A percentile compares a stretch with the other conserved stretches of the same genome.
Conservation (phyloP, 345 rosid genomes). For the Aegle marmelos region DNA sequence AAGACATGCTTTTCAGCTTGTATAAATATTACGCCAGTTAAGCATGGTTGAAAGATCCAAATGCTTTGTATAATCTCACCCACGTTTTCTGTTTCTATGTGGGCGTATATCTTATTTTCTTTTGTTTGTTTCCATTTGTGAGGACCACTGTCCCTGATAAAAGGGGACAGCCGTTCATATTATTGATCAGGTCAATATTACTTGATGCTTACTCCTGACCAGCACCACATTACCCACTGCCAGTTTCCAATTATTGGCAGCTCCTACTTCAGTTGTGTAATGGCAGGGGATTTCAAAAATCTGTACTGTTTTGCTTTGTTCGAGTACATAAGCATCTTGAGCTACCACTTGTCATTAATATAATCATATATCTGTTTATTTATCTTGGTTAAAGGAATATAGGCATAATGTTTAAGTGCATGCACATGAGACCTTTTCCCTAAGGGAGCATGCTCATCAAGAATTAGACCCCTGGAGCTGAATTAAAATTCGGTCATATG, state of each 20-base stretch:
- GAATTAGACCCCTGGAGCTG: background rate
- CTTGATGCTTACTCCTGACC: slow-evolving; percentile 21
- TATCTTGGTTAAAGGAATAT: no score
- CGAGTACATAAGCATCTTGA: slow-evolving; percentile 6
- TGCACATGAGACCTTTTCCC: background rate
- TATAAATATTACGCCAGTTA: background rate
- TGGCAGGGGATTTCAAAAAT: slow-evolving; percentile 4
- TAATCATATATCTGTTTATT: background rate
- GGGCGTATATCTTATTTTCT: background rate
- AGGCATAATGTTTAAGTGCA: slow-evolving; percentile 8
- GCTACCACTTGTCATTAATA: background rate
- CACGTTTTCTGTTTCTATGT: slow-evolving; percentile 4
- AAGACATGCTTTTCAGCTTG: background rate
- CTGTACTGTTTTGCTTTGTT: slow-evolving; percentile 15
- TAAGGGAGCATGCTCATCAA: background rate
- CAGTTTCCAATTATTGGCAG: slow-evolving; percentile 13
- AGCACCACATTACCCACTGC: slow-evolving; percentile 16
- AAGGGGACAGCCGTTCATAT: slow-evolving; percentile 18
- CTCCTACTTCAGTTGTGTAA: slow-evolving; percentile 7
- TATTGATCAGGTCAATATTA: slow-evolving; percentile 19
- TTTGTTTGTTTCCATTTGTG: background rate
- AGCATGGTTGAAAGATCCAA: slow-evolving; percentile 8
- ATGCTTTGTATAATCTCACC: slow-evolving; percentile 4
- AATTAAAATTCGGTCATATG: background rate
- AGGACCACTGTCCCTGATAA: slow-evolving; percentile 27